Base-by-base conservation (phyloP, 164 flowering plant species). In the Tetrastigma voinierianum region DNA sequence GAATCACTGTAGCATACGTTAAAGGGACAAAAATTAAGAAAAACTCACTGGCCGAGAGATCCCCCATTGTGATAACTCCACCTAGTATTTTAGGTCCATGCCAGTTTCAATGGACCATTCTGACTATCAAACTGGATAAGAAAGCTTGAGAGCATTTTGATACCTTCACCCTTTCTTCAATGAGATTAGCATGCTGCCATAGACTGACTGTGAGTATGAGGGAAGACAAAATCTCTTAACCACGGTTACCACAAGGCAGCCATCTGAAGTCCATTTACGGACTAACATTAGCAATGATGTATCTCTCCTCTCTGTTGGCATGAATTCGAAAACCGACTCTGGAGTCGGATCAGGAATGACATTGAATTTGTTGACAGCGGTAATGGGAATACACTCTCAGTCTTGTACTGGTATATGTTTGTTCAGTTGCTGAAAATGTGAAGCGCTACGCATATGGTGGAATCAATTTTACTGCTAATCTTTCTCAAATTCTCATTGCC, bases 201-300 rank as follows among this genome's bases (percentile, higher is more conserved):
- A 0, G 40, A 32, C 40, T 32, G 40, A 32, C 6, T 32, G 40
- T 32, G 5, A 32, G 40, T 32, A n/a, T 32, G 40, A 32, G 40
- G 40, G 40, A 32, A 32, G 40, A 32, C 5, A 32, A 7, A 24
- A 73, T 68, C 3, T 69, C 69, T n/a, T n/a, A n/a, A 15, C 68
- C 47, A 63, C 76, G 68, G 45, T 73, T 73, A 0, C 76, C 76
- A 25, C 68, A 20, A 20, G 49, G 23, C 32, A 73, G 69, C 77
- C 77, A 74, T 15, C 73, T 61, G 49, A 72, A 72, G 51, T 72
- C 75, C 75, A 67, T 72, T 18, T 63, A 73, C 19, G 77, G 77
- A 24, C 77, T 65, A 6, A 74, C 70, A 43, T 74, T 74, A 16
- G 73, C 77, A 17, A 74, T 51, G 32, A 74, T 69, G 49, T 74